Percentiles rank a stretch among this genome's conserved stretches.
Conservation (phyloP, 495 filamentous ascomycete genomes). For the Melanomma pulvis-pyrius region DNA sequence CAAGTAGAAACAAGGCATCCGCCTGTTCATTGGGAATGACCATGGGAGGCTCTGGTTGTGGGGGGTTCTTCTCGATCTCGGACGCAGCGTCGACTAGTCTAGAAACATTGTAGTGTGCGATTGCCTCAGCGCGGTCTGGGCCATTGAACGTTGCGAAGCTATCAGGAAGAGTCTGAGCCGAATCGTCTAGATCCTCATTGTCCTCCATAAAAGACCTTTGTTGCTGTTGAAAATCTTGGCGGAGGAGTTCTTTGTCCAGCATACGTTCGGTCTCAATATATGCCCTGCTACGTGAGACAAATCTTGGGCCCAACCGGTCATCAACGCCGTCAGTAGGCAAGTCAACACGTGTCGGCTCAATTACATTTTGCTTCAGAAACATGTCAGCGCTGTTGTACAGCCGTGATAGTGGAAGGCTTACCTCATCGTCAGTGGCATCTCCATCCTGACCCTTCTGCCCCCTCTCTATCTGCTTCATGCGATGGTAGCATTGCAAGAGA, state of each 20-base stretch:
- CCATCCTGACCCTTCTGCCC: slow-evolving; percentile 19
- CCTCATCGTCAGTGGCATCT: slow-evolving; percentile 35
- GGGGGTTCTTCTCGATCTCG: slow-evolving; percentile 11
- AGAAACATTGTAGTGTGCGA: slow-evolving; percentile 15
- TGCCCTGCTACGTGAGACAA: slow-evolving; percentile 34
- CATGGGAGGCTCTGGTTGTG: neutral
- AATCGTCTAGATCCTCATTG: slow-evolving; percentile 26
- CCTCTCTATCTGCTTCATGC: slow-evolving; percentile 27
- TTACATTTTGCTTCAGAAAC: slow-evolving; percentile 21
- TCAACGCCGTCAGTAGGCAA: slow-evolving; percentile 9
- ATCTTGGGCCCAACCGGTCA: slow-evolving; percentile 29
- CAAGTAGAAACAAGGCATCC: slow-evolving; percentile 30
- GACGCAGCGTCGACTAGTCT: slow-evolving; percentile 26
- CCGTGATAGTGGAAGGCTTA: neutral
- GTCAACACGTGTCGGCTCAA: slow-evolving; percentile 25
- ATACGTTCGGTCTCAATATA: slow-evolving; percentile 36
- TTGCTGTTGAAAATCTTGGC: slow-evolving; percentile 8
- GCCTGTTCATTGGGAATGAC: slow-evolving; percentile 23
- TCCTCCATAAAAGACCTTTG: slow-evolving; percentile 12
- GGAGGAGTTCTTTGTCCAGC: slow-evolving; percentile 16
- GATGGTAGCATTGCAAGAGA: slow-evolving; percentile 25
- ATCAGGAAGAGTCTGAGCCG: slow-evolving; percentile 15
- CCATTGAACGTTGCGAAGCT: slow-evolving; percentile 32
- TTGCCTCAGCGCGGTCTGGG: slow-evolving; percentile 26
- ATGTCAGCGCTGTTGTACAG: slow-evolving; percentile 3